Evolutionary conservation across 768 basidiomycete species (phyloP), one percentile per base, ranked within the genome.

Genomic region (Boletus insuetus): DNA sequence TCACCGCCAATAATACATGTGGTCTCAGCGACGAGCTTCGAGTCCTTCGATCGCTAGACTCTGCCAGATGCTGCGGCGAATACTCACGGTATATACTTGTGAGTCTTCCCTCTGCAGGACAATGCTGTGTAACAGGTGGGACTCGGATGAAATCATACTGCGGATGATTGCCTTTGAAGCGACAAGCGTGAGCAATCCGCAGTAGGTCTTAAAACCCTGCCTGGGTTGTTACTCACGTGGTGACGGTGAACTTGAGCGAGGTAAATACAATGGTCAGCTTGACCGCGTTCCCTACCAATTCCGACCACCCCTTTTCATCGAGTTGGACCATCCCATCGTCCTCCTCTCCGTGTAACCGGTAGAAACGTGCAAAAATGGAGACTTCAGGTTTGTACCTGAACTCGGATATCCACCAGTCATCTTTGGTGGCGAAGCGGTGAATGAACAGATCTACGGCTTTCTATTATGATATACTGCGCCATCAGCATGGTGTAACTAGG

Each of bases 321-420:
- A 70, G 48, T 31, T 55, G 22, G n/a, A 70, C 60, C 69, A 70
- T 67, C 17, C 64, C 69, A 0, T 70, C 70, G 49, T 70, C 69
- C 7, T 72, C 69, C 9, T 70, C 69, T 35, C 69, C 69, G 20
- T 70, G 69, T 41, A 67, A 43, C 31, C 69, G 69, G 52, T 62
- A 72, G 51, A 70, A 70, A 20, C 70, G 68, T 37, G 69, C 69
- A 44, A 72, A 70, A 26, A 70, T 66, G n/a, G 70, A 55, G 31
- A 70, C 69, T 43, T 70, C 70, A 6, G 69, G 69, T 49, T 72
- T 70, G 26, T 70, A 70, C 56, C 54, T 63, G 50, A 51, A 67
- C 45, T 70, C 69, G 37, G 69, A 72, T 69, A 70, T 64, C 70
- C 70, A 70, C 69, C 69, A 70, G 22, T 70, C 69, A 45, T 70